These are phyloP conservation scores for Catharanthus roseus DNA, from an alignment of 257 asterid genomes.

Conservation along the genomic window DNA sequence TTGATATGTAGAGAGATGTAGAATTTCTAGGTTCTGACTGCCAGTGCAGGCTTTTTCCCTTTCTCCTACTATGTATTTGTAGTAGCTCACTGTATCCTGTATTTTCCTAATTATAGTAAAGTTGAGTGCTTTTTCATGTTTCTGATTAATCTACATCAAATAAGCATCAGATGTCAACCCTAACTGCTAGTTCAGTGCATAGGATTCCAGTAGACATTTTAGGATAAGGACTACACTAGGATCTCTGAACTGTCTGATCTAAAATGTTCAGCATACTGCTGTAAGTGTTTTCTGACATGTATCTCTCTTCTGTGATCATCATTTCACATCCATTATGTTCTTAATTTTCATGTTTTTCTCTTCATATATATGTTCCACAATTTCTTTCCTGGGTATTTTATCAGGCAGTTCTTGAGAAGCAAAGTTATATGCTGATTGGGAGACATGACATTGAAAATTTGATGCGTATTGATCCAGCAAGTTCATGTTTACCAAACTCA, in stretches of 20 bases:
- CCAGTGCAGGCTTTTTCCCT: neutral
- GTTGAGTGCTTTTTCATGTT: neutral
- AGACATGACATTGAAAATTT: constrained; percentile 91
- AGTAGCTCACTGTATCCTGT: neutral
- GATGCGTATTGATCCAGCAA: constrained; percentile 82
- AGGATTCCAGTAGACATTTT: neutral
- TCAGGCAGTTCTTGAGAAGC: constrained; percentile 99
- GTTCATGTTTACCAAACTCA: constrained; percentile 66
- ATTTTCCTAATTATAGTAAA: neutral
- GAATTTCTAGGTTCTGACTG: neutral
- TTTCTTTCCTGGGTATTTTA: constrained; percentile 26
- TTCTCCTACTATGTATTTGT: neutral
- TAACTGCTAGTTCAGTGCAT: neutral
- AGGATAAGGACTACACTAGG: neutral
- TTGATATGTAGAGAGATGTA: neutral
- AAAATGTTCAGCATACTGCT: neutral
- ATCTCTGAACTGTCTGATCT: neutral
- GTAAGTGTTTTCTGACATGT: neutral
- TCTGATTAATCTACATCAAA: neutral
- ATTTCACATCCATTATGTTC: neutral
- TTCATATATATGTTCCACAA: neutral
- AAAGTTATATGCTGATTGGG: constrained; percentile 98
- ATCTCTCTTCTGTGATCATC: neutral
- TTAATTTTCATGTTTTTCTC: constrained; percentile 6
- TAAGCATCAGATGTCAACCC: neutral